Percentiles rank a stretch among this genome's conserved stretches.
Evolutionary conservation across 225 moss, liverwort and hornwort genomes (phyloP).

Genomic region (Pleurozium schreberi): DNA sequence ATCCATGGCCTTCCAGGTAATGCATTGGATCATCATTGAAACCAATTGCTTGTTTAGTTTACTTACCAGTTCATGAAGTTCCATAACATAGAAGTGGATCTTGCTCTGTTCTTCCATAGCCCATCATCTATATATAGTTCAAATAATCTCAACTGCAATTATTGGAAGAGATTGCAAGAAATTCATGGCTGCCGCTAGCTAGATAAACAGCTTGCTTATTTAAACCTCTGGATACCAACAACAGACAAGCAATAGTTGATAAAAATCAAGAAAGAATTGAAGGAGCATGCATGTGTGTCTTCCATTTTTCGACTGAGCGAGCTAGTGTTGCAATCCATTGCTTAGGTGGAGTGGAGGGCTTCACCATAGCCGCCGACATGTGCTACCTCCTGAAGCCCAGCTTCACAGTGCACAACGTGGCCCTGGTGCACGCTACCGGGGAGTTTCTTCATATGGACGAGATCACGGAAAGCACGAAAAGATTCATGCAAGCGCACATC

Average conservation of each 20-base stretch:
- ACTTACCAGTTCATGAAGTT: background rate
- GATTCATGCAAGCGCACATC: conserved; percentile 63
- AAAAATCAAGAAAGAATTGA: background rate
- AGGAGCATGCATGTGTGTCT: background rate
- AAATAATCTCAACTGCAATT: background rate
- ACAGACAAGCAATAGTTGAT: background rate
- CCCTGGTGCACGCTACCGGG: conserved; percentile 51
- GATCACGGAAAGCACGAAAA: conserved; percentile 56
- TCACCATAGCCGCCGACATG: conserved; percentile 55
- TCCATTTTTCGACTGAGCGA: background rate
- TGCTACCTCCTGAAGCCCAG: conserved; percentile 75
- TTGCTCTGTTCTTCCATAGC: background rate
- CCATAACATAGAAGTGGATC: background rate
- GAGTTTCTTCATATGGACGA: conserved; percentile 72
- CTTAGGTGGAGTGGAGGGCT: conserved; percentile 66
- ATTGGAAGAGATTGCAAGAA: background rate
- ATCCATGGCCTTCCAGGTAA: conserved; percentile 61
- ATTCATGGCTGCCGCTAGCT: background rate
- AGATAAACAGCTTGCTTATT: background rate
- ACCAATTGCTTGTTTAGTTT: background rate
- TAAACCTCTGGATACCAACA: background rate
- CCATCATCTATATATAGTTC: background rate
- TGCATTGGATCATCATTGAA: background rate
- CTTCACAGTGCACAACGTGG: conserved; percentile 56
- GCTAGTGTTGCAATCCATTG: background rate